Conservation (phyloP, 495 filamentous ascomycete genomes). For the Chaetomium fimeti region DNA sequence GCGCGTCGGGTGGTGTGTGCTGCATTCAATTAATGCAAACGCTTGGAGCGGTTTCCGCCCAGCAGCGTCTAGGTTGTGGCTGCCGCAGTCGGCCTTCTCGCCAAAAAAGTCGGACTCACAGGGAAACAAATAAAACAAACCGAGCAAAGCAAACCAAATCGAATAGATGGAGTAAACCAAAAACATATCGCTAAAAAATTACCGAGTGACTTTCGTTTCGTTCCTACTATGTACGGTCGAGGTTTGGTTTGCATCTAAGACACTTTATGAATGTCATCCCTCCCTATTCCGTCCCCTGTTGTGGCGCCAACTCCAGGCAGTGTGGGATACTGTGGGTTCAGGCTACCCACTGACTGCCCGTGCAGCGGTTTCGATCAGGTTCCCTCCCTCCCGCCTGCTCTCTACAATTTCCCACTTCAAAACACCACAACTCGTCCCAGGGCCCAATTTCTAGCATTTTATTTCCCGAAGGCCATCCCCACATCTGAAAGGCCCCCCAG, state of each 20-base stretch:
- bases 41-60: conserved; percentile 1
- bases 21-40: conserved; percentile 21
- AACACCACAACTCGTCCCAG: background rate
- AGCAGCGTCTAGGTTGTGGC: conserved; percentile 16
- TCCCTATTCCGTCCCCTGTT: conserved; percentile 5
- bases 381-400: conserved; percentile 16
- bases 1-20: conserved; percentile 24
- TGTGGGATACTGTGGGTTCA: conserved; percentile 17
- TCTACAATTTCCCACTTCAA: conserved; percentile 16
- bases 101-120: no score
- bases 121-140: no score
- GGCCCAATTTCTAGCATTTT: conserved; percentile 1
- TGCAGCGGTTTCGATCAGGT: conserved; percentile 22
- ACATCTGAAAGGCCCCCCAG: background rate
- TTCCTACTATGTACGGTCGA: no score
- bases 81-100: conserved; percentile 14
- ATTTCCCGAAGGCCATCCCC: conserved; percentile 1
- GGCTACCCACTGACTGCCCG: conserved; percentile 5
- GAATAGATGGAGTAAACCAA: no score
- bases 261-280: no score
- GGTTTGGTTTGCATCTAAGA: no score
- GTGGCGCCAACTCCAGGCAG: conserved; percentile 13
- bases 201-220: no score
- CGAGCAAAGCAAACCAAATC: no score
- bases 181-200: no score